Evolutionary conservation across 228 moss, liverwort and hornwort genomes (phyloP).

Genomic region (Sphagnum magellanicum): DNA sequence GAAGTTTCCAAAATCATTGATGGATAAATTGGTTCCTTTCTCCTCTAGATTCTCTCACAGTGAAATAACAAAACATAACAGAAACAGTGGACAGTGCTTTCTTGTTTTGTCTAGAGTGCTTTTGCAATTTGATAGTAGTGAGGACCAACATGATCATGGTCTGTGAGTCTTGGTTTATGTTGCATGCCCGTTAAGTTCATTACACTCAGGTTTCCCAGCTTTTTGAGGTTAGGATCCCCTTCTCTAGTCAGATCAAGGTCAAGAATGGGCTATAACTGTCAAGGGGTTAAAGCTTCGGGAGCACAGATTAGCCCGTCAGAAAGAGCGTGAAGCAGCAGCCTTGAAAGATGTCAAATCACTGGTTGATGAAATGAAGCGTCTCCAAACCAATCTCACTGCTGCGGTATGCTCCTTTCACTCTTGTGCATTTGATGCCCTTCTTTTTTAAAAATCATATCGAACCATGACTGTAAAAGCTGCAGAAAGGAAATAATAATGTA

Average conservation of each 20-base stretch:
- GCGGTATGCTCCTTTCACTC: slow-evolving; percentile 20
- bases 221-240: too few species aligned
- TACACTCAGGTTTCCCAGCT: too few species aligned
- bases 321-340: slow-evolving; percentile 28
- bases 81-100: too few species aligned
- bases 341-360: slow-evolving; percentile 42
- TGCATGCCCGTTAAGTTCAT: too few species aligned
- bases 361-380: slow-evolving; percentile 36
- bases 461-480: not conserved
- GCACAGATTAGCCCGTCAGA: slow-evolving; percentile 41
- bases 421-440: not conserved
- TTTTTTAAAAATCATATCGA: not conserved
- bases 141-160: too few species aligned
- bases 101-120: too few species aligned
- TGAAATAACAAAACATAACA: too few species aligned
- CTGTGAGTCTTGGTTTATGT: too few species aligned
- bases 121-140: too few species aligned
- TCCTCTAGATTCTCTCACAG: too few species aligned
- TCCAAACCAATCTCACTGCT: slow-evolving; percentile 44
- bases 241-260: not conserved
- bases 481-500: not conserved
- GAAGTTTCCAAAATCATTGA: too few species aligned
- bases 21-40: too few species aligned
- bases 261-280: slow-evolving; percentile 1
- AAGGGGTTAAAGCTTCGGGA: slow-evolving; percentile 38